phyloP scores from a whole-genome alignment of 148 eudicot genomes.

The Camellia sinensis region DNA sequence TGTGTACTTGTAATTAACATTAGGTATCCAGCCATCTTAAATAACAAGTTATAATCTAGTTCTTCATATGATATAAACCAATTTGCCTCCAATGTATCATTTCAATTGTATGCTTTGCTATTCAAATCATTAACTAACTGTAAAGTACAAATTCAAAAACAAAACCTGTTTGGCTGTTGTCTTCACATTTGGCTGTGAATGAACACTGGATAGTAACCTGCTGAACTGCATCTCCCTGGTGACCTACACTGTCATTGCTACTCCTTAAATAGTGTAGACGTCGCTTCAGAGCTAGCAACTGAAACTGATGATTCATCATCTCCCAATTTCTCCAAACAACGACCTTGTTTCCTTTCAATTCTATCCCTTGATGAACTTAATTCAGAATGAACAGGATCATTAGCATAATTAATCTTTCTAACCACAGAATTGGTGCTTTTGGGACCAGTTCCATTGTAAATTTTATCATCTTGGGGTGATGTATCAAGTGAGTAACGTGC shows the following conservation, averaged over 20 bases:
- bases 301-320: constrained; percentile 19
- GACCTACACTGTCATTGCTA: not conserved
- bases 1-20: not conserved
- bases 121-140: not conserved
- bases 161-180: constrained; percentile 15
- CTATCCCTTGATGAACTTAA: not conserved
- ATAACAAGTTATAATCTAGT: not conserved
- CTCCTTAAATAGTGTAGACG: not conserved
- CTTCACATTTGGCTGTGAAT: constrained; percentile 6
- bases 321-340: not conserved
- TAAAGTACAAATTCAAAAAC: not conserved
- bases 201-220: not conserved
- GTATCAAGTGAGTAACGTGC: constrained; percentile 26
- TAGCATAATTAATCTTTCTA: constrained; percentile 8
- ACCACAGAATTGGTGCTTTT: not conserved
- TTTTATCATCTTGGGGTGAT: constrained; percentile 30
- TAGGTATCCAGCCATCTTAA: not conserved
- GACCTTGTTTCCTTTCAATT: constrained; percentile 4
- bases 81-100: not conserved
- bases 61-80: not conserved
- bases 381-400: not conserved
- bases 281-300: constrained; percentile 18
- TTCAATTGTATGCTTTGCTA: not conserved
- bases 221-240: not conserved
- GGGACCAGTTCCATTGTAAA: constrained; percentile 5